Evolutionary conservation across 768 basidiomycete species (phyloP), one percentile per base, ranked within the genome.

Genomic region (Kwoniella sp.): DNA sequence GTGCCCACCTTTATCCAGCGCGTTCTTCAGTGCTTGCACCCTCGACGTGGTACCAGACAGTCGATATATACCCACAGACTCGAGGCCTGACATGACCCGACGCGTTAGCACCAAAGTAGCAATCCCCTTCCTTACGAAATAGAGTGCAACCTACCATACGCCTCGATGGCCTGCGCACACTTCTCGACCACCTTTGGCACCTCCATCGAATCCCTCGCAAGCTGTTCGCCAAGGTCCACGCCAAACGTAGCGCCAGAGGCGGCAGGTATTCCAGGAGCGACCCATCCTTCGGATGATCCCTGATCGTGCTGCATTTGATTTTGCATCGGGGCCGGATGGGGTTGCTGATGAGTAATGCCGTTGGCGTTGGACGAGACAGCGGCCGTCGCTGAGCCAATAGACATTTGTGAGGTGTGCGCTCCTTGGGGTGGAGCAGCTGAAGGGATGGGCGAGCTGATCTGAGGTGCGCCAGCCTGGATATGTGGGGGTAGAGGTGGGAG

Each of bases 141-240:
- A 34, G 8, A 3, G 9, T 36, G 12, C 3, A 1, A 60, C 71
- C 44, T 33, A 75, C 95, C 93, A 63, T 90, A 80, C 70, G 83
- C 86, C 76, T 98, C 95, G 57, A 99, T 95, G 26, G 89, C 87
- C 62, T 84, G 80, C 53, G 87, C 87, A 63, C 92, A 96, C 71
- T 91, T 92, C 60, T 83, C 80, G 73, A 98, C 78, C 41, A 99
- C 84, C 5, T 77, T 79, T 10, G 95, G 95, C 11, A 98, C 83
- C 58, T 99, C 93, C 25, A 84, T 85, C 52, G 81, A 84, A 76
- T 98, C 91, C 57, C 95, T 79, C n/a, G 77, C 70, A 85, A 98
- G 89, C 74, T 96, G 92, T 67, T 93, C 91, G 0, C 85, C 84
- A 26, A 99, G 80, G 70, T 89, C 88, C 20, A 98, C 80, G 25